phyloP scores from a whole-genome alignment of 495 filamentous ascomycete species.

The Niebla homalea region DNA sequence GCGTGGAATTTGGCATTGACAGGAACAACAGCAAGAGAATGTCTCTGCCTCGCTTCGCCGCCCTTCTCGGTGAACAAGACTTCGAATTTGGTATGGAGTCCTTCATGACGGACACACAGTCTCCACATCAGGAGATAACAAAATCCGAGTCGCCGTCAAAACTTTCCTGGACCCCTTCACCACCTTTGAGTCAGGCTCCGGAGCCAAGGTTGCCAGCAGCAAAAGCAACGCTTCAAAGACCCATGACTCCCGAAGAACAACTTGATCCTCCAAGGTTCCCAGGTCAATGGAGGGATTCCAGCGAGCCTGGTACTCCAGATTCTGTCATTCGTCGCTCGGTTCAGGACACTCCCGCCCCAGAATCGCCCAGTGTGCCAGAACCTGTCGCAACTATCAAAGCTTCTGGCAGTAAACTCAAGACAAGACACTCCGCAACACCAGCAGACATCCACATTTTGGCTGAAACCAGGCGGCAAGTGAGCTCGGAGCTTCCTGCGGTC shows the following conservation, averaged over 20 bases:
- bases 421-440: conserved; percentile 73
- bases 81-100: conserved; percentile 37
- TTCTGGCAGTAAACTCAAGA: conserved; percentile 77
- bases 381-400: conserved; percentile 81
- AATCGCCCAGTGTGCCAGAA: conserved; percentile 60
- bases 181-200: neutral
- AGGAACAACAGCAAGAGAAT: conserved; percentile 13
- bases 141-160: conserved; percentile 5
- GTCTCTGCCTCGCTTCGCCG: conserved; percentile 36
- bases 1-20: neutral
- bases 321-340: conserved; percentile 81
- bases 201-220: neutral
- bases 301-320: conserved; percentile 69
- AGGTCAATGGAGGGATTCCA: conserved; percentile 31
- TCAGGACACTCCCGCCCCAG: conserved; percentile 29
- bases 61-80: conserved; percentile 28
- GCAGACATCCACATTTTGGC: conserved; percentile 80
- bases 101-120: conserved; percentile 41
- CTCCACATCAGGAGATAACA: conserved; percentile 12
- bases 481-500: conserved; percentile 43
- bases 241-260: conserved; percentile 50
- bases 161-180: neutral
- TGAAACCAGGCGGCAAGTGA: conserved; percentile 71
- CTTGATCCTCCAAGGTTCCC: conserved; percentile 35
- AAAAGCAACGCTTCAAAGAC: conserved; percentile 36